These are phyloP conservation scores for Nakaseomyces bracarensis DNA, from an alignment of 1,139 yeast species.

Conservation along the genomic window DNA sequence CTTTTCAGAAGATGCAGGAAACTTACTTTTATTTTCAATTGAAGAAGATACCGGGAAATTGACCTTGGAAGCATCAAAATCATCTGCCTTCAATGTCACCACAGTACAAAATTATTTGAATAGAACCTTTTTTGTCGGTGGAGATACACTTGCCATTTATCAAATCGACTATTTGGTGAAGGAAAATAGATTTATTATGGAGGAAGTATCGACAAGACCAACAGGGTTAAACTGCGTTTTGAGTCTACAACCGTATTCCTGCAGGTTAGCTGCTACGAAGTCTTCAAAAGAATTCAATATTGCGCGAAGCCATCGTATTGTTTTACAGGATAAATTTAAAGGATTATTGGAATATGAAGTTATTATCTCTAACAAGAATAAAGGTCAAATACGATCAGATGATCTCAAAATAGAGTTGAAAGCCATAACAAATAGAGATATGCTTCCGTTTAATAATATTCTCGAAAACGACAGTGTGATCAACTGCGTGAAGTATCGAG, in stretches of 20 bases:
- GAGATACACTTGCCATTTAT: conserved; percentile 20
- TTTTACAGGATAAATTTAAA: not conserved
- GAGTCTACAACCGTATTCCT: not conserved
- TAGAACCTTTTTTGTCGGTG: conserved; percentile 18
- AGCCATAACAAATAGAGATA: not conserved
- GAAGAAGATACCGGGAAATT: conserved; percentile 24
- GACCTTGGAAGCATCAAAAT: conserved; percentile 16
- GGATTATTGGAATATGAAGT: not conserved
- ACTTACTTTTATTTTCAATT: conserved; percentile 22
- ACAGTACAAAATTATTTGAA: conserved; percentile 16
- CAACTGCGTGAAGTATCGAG: not conserved
- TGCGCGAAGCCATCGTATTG: not conserved
- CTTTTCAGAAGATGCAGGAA: conserved; percentile 14
- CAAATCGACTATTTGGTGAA: conserved; percentile 24
- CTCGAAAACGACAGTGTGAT: not conserved
- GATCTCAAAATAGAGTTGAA: not conserved
- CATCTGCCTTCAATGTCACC: conserved; percentile 15
- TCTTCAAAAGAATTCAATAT: not conserved
- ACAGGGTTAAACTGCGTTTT: not conserved
- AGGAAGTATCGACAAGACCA: conserved; percentile 14
- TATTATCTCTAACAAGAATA: not conserved
- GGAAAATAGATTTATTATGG: conserved; percentile 21
- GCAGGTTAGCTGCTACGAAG: not conserved
- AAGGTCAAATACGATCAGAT: not conserved
- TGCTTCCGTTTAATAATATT: not conserved